Percentiles rank a stretch among this genome's conserved stretches.
Evolutionary conservation across 306 rosid species (phyloP).

Genomic region (Prunus kanzakura): DNA sequence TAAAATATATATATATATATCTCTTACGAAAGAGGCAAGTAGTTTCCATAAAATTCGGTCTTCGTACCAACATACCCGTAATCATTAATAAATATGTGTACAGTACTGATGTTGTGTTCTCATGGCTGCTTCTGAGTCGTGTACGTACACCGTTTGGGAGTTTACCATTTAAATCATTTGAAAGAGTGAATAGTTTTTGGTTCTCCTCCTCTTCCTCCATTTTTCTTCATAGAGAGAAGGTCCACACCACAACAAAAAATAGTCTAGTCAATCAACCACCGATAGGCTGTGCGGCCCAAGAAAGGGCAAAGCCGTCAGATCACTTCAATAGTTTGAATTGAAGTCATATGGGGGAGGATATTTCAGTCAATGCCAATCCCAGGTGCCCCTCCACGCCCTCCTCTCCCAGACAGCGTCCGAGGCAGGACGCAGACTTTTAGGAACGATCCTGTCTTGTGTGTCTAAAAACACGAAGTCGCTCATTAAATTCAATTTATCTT

Average conservation of each 20-base stretch:
- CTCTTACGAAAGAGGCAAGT: no score
- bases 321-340: neutral
- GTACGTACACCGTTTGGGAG: neutral
- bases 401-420: neutral
- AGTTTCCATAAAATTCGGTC: no score
- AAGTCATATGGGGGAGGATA: neutral
- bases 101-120: neutral
- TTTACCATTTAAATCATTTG: neutral
- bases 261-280: neutral
- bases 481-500: no score
- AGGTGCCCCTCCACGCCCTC: neutral
- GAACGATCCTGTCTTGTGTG: neutral
- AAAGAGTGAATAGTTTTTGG: neutral
- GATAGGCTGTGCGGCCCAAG: neutral
- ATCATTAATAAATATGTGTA: no score
- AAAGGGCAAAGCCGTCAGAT: neutral
- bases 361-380: neutral
- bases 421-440: constrained; percentile 6
- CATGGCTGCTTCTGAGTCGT: neutral
- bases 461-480: neutral
- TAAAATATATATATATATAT: fast-evolving
- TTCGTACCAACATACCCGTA: no score
- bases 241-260: neutral
- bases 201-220: neutral
- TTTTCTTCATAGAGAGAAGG: neutral